These are phyloP conservation scores for Panus rudis DNA, from an alignment of 768 basidiomycete species.

Conservation along the genomic window DNA sequence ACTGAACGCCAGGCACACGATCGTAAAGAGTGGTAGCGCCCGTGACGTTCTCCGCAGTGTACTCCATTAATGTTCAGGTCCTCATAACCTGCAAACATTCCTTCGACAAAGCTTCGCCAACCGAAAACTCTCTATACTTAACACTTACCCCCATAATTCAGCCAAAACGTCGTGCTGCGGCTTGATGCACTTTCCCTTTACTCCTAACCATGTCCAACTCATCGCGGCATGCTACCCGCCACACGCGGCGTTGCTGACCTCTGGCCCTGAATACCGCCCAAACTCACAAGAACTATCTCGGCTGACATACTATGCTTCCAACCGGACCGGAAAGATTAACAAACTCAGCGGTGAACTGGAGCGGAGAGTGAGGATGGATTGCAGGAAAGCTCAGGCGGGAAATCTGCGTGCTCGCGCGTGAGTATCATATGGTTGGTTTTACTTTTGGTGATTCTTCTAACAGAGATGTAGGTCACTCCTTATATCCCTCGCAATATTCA, in stretches of 20 bases:
- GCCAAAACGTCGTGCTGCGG: not conserved
- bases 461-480: constrained; percentile 53
- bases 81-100: too few species aligned
- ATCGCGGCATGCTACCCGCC: constrained; percentile 85
- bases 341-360: constrained; percentile 74
- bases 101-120: too few species aligned
- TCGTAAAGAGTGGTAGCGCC: too few species aligned
- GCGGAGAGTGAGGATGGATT: constrained; percentile 61
- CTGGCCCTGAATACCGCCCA: constrained; percentile 72
- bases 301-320: constrained; percentile 81
- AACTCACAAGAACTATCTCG: constrained; percentile 82
- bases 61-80: too few species aligned
- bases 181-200: constrained; percentile 66
- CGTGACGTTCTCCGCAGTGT: too few species aligned
- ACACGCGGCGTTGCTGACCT: constrained; percentile 60
- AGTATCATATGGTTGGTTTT: constrained; percentile 25
- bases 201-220: constrained; percentile 77
- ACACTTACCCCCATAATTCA: too few species aligned
- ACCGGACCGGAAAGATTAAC: constrained; percentile 71
- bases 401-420: constrained; percentile 78
- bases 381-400: constrained; percentile 61
- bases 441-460: constrained; percentile 1
- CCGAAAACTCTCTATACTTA: too few species aligned
- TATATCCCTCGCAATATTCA: constrained; percentile 77
- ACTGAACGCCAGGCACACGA: too few species aligned